Evolutionary conservation across 495 filamentous ascomycete genomes (phyloP).

Genomic region (Penicillium atrosanguineum): DNA sequence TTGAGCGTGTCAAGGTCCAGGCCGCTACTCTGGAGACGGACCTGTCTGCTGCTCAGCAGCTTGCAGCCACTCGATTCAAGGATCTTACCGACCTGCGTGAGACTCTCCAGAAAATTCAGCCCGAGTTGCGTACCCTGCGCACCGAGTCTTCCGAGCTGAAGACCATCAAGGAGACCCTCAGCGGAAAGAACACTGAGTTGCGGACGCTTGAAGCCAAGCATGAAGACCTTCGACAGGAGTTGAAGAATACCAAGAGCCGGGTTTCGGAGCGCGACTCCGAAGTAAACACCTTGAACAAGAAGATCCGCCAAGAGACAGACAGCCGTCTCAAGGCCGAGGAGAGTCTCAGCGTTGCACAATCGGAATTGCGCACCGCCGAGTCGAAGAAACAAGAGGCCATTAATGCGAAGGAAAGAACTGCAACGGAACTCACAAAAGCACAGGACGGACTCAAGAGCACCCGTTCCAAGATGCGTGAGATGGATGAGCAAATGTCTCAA

Average conservation of each 20-base stretch:
- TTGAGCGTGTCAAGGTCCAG: conserved; percentile 71
- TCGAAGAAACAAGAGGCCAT: conserved; percentile 73
- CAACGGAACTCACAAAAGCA: conserved; percentile 63
- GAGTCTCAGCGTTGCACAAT: conserved; percentile 61
- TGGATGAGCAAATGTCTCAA: conserved; percentile 68
- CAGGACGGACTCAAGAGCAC: conserved; percentile 67
- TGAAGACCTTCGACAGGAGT: conserved; percentile 73
- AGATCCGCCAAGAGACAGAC: conserved; percentile 70
- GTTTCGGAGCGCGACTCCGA: conserved; percentile 72
- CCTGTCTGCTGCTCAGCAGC: conserved; percentile 77
- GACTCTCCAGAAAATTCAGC: conserved; percentile 78
- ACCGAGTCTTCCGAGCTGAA: conserved; percentile 73
- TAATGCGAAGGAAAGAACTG: conserved; percentile 64
- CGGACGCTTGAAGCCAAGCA: conserved; percentile 74
- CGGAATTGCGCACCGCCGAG: conserved; percentile 72
- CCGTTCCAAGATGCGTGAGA: conserved; percentile 59
- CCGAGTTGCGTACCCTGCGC: conserved; percentile 73
- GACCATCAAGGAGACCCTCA: conserved; percentile 67
- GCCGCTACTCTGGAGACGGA: conserved; percentile 73
- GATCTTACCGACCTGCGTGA: conserved; percentile 77
- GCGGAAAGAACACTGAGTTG: conserved; percentile 64
- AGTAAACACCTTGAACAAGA: conserved; percentile 71
- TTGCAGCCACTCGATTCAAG: conserved; percentile 83
- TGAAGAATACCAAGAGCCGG: conserved; percentile 64
- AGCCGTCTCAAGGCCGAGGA: conserved; percentile 75